Conservation (phyloP, 108 stramenopile genomes). For the Conticribra guillardii region DNA sequence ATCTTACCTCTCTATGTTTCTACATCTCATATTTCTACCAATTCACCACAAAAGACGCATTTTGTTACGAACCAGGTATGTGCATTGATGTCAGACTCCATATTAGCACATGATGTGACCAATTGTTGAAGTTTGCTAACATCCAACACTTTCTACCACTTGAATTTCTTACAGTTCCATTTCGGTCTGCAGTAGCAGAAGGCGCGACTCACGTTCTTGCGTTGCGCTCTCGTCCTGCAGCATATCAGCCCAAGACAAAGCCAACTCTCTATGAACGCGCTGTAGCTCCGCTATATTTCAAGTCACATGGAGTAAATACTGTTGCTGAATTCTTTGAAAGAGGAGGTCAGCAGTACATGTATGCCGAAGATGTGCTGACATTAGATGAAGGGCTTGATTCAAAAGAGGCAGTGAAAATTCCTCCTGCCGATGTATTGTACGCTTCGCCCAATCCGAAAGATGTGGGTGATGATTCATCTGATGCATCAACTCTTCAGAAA, state of each 20-base stretch:
- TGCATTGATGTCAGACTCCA: too few relatives aligned
- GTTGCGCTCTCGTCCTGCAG: slow-evolving; percentile 64
- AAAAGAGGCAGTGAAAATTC: slow-evolving; percentile 56
- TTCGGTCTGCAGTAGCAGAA: slow-evolving; percentile 78
- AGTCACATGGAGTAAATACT: slow-evolving; percentile 57
- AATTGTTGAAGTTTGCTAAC: too few relatives aligned
- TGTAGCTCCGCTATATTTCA: slow-evolving; percentile 78
- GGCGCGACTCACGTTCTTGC: slow-evolving; percentile 83
- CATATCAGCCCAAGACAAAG: slow-evolving; percentile 60
- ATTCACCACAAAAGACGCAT: slow-evolving; percentile 62
- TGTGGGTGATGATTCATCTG: slow-evolving; percentile 13
- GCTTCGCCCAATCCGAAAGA: slow-evolving; percentile 47
- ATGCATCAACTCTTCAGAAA: slow-evolving; percentile 4
- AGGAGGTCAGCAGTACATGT: slow-evolving; percentile 86
- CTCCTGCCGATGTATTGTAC: slow-evolving; percentile 75
- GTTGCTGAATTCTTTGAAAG: slow-evolving; percentile 75
- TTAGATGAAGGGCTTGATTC: slow-evolving; percentile 60
- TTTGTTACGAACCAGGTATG: slow-evolving; percentile 86
- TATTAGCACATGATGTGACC: too few relatives aligned
- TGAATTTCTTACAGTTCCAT: too few relatives aligned
- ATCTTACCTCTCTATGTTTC: not conserved
- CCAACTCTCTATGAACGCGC: slow-evolving; percentile 73
- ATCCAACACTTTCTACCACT: too few relatives aligned
- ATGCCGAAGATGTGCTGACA: slow-evolving; percentile 78
- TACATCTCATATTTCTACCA: not conserved